Evolutionary conservation across 768 basidiomycete species (phyloP), one percentile per base, ranked within the genome.

Genomic region (Hypholoma sublateritium): DNA sequence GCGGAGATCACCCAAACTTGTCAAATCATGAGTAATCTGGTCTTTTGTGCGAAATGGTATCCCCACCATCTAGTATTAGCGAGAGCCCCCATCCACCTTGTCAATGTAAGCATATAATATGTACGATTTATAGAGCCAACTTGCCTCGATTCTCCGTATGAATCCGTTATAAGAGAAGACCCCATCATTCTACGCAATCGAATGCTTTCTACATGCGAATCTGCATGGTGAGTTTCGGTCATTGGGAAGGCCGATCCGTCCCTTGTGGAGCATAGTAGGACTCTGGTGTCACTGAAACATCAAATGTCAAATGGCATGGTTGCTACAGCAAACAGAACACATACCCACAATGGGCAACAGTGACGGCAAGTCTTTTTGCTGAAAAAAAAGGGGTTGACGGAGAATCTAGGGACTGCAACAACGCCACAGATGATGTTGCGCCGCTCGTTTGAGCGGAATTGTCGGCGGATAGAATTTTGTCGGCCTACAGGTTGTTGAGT

Each of bases 191-290:
- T 81, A 32, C 95, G 82, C 53, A 99, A 74, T 43, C 97, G 80
- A 43, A 85, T 86, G 28, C 91, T 84, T 69, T 99, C 97, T 9
- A 91, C 80, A 34, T 86, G 86, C 21, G 92, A 82, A 64, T 98
- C 96, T n/a, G 94, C 89, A 69, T 98, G 96, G 68, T 99, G 97
- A 25, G 85, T 88, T 74, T 98, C 93, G 0, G 97, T 97, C 83
- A 98, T 90, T 1, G 92, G 83, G 45, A 81, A 74, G n/a, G 87
- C 91, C 44, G 78, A 74, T 1, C 94, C 95, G 28, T 81, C 83
- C 17, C 86, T 74, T 0, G 86, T 85, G 5, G 88, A 80, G 57
- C 92, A 92, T 39, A 99, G 73, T 12, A 98, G 70, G 4, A 95
- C 91, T 36, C 93, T 84, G 1, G 95, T 96, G 70, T 98, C 95